Evolutionary conservation across 2,329 filamentous ascomycete species (phyloP), one percentile per base, ranked within the genome.

Genomic region (Fusarium domesticum): DNA sequence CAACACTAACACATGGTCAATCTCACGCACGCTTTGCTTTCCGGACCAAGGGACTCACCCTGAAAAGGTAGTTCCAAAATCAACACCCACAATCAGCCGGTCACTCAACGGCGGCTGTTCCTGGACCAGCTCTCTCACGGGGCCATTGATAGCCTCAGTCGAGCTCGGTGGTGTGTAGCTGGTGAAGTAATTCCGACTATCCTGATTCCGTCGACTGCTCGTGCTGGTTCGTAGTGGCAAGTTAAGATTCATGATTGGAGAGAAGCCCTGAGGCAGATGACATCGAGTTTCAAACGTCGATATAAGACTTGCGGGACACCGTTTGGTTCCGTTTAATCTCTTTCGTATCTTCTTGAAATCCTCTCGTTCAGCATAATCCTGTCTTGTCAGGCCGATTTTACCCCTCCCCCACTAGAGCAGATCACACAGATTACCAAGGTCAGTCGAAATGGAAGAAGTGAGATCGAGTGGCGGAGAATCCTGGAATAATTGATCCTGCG

Each of bases 61-160:
- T 34, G 83, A 88, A 62, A 88, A 91, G 2, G 87, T 91, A n/a
- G 87, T 91, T 12, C 87, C 87, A 69, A 91, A 91, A 64, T 91
- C 87, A 6, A 91, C 81, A 6, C 86, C 87, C 25, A 91, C 85
- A 56, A 90, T 86, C 54, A 89, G 68, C 42, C 83, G 75, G 61
- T 89, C 85, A 52, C 70, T 75, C 36, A 74, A 62, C 10, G 75
- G 70, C 20, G 73, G 66, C 44, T 74, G 70, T 55, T 81, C 78
- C 56, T 73, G 67, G 18, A 71, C 68, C 18, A 76, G 74, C 54
- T 82, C 80, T 47, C 79, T 72, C 19, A 81, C 71, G 12, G 80
- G 79, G 4, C 78, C 79, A 60, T 81, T 77, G 65, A 84, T 81
- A 35, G 80, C 80, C 61, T 84, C 80, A 1, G 80, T 77, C 16